Evolutionary conservation across 768 basidiomycete species (phyloP).

Genomic region (Russula virescens): DNA sequence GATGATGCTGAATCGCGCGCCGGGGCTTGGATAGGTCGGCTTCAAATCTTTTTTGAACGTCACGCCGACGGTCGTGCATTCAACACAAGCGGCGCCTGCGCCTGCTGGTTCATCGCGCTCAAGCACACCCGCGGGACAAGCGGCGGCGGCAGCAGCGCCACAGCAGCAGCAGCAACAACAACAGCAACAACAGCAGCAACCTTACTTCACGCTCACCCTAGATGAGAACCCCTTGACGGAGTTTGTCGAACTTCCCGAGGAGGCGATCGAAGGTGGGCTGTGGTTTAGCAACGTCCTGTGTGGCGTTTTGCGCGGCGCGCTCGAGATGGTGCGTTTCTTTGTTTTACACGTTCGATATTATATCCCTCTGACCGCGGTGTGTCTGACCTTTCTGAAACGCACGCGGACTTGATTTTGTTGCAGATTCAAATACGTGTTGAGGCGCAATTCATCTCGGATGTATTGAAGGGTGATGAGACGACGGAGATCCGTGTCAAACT

Average conservation of each 20-base stretch:
- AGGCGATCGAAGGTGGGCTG: conserved; percentile 84
- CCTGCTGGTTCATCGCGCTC: conserved; percentile 38
- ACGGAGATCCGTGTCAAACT: conserved; percentile 92
- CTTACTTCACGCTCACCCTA: conserved; percentile 75
- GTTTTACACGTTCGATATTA: no score
- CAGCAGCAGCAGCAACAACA: no score
- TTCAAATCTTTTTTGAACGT: conserved; percentile 98
- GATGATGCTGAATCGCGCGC: no score
- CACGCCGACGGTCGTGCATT: conserved; percentile 74
- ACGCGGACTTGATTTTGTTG: no score
- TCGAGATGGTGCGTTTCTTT: conserved; percentile 80
- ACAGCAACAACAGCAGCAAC: conserved; percentile 31
- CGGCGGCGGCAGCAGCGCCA: conserved; percentile 23
- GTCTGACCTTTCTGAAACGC: no score
- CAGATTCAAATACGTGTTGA: conserved; percentile 97
- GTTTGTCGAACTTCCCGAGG: conserved; percentile 94
- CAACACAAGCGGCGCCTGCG: conserved; percentile 39
- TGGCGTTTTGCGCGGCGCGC: conserved; percentile 84
- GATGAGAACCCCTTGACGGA: conserved; percentile 97
- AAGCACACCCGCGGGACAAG: conserved; percentile 33
- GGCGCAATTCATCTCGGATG: conserved; percentile 82
- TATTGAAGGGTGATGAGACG: conserved; percentile 85
- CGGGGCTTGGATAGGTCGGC: conserved; percentile 66
- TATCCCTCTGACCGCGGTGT: no score
- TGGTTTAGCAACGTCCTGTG: conserved; percentile 98